phyloP scores from a whole-genome alignment of 1,284 basidiomycete genomes.

The Ganoderma sinense region DNA sequence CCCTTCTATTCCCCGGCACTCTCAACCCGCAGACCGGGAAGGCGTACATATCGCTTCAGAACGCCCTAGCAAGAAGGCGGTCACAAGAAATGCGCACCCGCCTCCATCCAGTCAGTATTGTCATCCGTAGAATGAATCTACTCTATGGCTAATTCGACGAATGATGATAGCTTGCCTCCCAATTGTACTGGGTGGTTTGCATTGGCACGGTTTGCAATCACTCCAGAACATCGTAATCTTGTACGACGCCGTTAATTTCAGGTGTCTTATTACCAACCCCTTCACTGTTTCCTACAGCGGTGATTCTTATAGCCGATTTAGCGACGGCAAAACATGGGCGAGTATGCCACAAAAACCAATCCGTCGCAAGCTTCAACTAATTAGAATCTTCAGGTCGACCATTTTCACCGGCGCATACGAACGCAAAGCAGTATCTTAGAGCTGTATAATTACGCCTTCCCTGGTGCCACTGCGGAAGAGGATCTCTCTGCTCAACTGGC shows the following conservation, averaged over 20 bases:
- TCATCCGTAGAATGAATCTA: neutral
- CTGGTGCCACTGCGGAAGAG: conserved; percentile 32
- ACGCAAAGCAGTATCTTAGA: neutral
- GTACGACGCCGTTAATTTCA: neutral
- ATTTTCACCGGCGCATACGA: neutral
- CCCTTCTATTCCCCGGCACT: neutral
- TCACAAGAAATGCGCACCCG: neutral
- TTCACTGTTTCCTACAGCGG: conserved; percentile 9
- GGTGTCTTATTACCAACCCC: neutral
- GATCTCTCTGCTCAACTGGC: conserved; percentile 28
- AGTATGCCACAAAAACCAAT: neutral
- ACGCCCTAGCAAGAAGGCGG: neutral
- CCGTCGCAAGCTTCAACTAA: neutral
- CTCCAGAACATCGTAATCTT: conserved; percentile 19
- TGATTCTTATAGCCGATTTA: conserved; percentile 23
- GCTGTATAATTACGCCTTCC: conserved; percentile 26
- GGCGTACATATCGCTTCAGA: too few relatives aligned
- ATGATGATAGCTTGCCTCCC: conserved; percentile 6
- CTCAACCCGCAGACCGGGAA: too few relatives aligned
- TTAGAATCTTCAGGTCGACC: neutral
- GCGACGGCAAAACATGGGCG: conserved; percentile 18
- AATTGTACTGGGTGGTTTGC: conserved; percentile 14
- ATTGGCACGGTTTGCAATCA: conserved; percentile 10
- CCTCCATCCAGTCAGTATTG: neutral
- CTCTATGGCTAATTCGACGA: too few relatives aligned